Percentiles rank a stretch among this genome's conserved stretches.
These are phyloP conservation scores for Tylopilus balloui DNA, from an alignment of 768 basidiomycete species.

Conservation along the genomic window DNA sequence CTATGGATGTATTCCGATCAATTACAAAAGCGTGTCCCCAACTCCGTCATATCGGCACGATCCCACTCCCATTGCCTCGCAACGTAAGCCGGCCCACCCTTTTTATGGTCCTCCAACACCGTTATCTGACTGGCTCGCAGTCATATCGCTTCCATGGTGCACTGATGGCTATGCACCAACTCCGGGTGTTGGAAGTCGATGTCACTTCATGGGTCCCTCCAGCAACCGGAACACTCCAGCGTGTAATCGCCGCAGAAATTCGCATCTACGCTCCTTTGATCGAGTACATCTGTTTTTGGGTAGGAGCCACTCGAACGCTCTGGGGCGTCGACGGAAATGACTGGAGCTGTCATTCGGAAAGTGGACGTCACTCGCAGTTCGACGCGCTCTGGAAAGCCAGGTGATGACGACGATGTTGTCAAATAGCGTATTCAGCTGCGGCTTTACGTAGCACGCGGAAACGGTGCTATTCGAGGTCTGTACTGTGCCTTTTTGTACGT, in stretches of 20 bases:
- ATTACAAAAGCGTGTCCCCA: constrained; percentile 32
- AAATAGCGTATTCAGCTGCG: constrained; percentile 14
- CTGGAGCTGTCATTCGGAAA: constrained; percentile 28
- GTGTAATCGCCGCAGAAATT: constrained; percentile 37
- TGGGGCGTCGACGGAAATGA: constrained; percentile 36
- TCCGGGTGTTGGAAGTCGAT: constrained; percentile 37
- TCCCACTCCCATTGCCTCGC: constrained; percentile 33
- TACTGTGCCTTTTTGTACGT: constrained; percentile 24
- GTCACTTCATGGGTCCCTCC: constrained; percentile 33
- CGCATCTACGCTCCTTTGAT: constrained; percentile 36
- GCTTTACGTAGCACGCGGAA: constrained; percentile 26
- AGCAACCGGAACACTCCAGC: constrained; percentile 30
- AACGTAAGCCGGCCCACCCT: constrained; percentile 30
- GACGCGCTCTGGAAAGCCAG: constrained; percentile 30
- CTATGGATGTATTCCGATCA: constrained; percentile 29
- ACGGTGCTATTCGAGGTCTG: constrained; percentile 20
- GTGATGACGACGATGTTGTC: constrained; percentile 12
- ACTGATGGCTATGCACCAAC: constrained; percentile 32
- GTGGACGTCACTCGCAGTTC: constrained; percentile 23
- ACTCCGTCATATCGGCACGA: constrained; percentile 37
- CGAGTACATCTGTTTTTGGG: constrained; percentile 34
- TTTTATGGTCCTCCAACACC: constrained; percentile 7
- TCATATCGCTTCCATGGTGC: constrained; percentile 32
- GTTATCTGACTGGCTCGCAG: constrained; percentile 27
- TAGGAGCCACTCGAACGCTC: constrained; percentile 24